Percentiles rank a stretch among this genome's conserved stretches.
Evolutionary conservation across 1,284 basidiomycete genomes (phyloP).

Genomic region (Somion occarium): DNA sequence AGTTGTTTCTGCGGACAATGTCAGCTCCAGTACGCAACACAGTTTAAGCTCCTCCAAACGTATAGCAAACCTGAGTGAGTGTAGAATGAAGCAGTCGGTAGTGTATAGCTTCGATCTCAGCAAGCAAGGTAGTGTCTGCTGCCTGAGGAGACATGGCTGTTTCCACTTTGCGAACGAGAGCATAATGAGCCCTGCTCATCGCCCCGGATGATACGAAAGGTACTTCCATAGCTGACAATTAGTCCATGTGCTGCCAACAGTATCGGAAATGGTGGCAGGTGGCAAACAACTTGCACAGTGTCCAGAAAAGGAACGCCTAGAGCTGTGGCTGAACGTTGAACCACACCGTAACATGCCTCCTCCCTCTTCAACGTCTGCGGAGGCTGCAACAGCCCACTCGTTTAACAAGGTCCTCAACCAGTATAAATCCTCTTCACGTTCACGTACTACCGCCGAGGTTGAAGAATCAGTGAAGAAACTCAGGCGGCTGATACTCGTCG

Average conservation of each 20-base stretch:
- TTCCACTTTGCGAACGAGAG: conserved; percentile 67
- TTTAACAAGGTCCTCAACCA: conserved; percentile 76
- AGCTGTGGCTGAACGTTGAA: not conserved
- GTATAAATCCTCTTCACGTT: conserved; percentile 55
- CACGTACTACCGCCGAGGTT: conserved; percentile 60
- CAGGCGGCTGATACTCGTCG: conserved; percentile 79
- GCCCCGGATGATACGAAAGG: conserved; percentile 74
- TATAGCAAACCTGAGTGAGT: conserved; percentile 25
- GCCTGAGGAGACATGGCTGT: conserved; percentile 45
- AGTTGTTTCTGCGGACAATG: conserved; percentile 46
- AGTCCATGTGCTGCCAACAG: not conserved
- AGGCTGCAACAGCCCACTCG: conserved; percentile 53
- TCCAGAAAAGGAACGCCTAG: not conserved
- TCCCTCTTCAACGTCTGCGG: conserved; percentile 20
- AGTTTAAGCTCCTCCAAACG: not conserved
- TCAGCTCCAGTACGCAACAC: not conserved
- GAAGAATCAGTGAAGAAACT: conserved; percentile 81
- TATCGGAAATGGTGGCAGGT: not conserved
- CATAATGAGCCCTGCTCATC: conserved; percentile 65
- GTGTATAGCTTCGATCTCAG: conserved; percentile 55
- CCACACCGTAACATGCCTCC: conserved; percentile 11
- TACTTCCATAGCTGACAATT: conserved; percentile 50
- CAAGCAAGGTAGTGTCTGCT: conserved; percentile 52
- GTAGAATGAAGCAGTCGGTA: conserved; percentile 42
- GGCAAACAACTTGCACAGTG: not conserved